Conservation (phyloP, 139 green algal genomes). For the Trebouxia sp. region DNA sequence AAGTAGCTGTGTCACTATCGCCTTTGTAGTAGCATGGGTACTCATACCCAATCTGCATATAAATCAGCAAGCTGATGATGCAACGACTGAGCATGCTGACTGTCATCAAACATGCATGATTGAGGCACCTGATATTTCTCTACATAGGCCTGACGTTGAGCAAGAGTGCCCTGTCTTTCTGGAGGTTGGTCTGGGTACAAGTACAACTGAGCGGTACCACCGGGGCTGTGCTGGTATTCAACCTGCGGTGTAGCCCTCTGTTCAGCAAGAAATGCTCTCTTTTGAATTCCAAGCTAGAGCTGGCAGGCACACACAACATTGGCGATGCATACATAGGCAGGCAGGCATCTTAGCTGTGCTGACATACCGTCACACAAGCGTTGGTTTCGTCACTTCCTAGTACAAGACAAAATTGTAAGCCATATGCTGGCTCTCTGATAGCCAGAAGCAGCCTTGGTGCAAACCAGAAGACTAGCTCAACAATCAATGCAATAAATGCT, state of each 20-base stretch:
- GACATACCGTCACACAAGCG: neutral
- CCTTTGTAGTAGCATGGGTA: constrained; percentile 4
- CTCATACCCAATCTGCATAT: neutral
- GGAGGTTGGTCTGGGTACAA: neutral
- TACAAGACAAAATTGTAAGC: constrained; percentile 9
- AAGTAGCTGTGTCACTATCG: neutral
- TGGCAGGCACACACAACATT: no score
- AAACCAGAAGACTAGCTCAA: neutral
- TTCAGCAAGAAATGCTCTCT: no score
- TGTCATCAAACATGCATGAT: no score
- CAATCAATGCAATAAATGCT: neutral
- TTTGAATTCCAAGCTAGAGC: no score
- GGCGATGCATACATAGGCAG: no score
- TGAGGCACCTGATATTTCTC: neutral
- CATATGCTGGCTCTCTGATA: neutral
- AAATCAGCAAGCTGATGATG: no score
- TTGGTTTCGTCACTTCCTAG: neutral
- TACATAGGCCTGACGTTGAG: neutral
- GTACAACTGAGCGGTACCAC: neutral
- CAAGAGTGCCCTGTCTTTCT: neutral
- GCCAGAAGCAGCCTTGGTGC: neutral
- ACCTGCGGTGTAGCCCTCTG: no score
- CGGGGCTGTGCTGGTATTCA: constrained; percentile 2
- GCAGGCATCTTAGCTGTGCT: no score
- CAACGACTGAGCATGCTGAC: no score